phyloP scores from a whole-genome alignment of 345 rosid genomes.

The Pelargonium nanum region DNA sequence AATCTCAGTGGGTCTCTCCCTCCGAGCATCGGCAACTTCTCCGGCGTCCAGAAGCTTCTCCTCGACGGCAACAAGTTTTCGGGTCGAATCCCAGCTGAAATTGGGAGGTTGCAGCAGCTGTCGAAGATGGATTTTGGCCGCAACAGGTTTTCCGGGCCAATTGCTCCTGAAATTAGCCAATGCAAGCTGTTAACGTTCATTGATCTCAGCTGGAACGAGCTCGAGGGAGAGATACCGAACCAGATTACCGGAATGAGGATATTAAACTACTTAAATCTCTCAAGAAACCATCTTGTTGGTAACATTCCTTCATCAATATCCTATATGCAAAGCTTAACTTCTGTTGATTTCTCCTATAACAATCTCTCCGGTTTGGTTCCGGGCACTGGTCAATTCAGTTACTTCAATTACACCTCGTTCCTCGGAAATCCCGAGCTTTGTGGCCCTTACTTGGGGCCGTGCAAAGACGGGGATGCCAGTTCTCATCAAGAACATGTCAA shows the following conservation, averaged over 20 bases:
- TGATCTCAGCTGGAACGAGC: conserved; percentile 72
- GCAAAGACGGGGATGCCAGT: conserved; percentile 48
- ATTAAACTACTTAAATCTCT: conserved; percentile 71
- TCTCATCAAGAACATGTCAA: conserved; percentile 42
- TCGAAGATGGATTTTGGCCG: conserved; percentile 73
- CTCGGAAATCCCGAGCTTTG: conserved; percentile 70
- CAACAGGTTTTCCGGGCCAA: conserved; percentile 54
- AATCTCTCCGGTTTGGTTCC: conserved; percentile 89
- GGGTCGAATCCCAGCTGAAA: conserved; percentile 63
- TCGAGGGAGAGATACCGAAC: conserved; percentile 67
- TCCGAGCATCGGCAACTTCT: conserved; percentile 56
- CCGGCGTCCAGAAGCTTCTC: conserved; percentile 75
- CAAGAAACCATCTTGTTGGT: conserved; percentile 67
- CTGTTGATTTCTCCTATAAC: conserved; percentile 85
- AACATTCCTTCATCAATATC: conserved; percentile 62
- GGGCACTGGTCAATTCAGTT: conserved; percentile 77
- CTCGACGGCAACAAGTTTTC: conserved; percentile 76
- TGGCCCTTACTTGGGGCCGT: conserved; percentile 79
- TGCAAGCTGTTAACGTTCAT: conserved; percentile 73
- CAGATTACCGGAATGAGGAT: conserved; percentile 76
- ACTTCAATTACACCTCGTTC: conserved; percentile 84
- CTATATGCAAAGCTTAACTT: conserved; percentile 81
- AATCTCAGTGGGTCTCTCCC: conserved; percentile 68
- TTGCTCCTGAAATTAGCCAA: conserved; percentile 59
- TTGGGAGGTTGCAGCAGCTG: conserved; percentile 70